Conservation (phyloP, 345 rosid genomes). For the Eucalyptus regnans region DNA sequence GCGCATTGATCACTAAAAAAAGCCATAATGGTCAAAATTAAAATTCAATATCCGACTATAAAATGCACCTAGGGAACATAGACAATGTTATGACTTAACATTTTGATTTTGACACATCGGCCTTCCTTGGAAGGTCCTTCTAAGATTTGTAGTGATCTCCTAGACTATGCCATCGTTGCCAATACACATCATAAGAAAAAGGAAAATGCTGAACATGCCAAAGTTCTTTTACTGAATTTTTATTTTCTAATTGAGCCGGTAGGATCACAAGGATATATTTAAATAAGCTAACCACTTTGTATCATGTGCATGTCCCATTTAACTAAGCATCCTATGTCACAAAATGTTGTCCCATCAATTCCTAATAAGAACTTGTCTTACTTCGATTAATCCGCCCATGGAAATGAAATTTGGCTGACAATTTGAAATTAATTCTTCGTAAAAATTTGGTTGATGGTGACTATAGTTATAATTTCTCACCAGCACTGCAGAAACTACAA, state of each 20-base stretch:
- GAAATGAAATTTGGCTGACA: background rate
- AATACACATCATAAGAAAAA: background rate
- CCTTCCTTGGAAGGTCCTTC: background rate
- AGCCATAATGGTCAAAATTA: background rate
- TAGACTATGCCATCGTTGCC: background rate
- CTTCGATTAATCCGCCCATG: background rate
- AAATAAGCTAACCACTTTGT: background rate
- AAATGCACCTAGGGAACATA: background rate
- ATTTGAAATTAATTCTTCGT: background rate
- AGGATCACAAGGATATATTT: background rate
- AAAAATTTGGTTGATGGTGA: background rate
- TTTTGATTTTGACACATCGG: background rate
- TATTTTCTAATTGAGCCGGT: background rate
- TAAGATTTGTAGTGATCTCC: background rate
- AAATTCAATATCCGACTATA: background rate
- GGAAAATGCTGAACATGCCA: background rate
- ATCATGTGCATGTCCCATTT: background rate
- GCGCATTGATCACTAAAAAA: accelerated
- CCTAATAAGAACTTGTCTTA: background rate
- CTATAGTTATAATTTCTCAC: background rate
- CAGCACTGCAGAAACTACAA: accelerated
- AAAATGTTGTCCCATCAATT: background rate
- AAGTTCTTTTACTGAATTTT: background rate
- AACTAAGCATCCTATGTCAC: background rate
- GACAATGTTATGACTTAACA: background rate